Evolutionary conservation across 1,284 basidiomycete genomes (phyloP), one percentile per base, ranked within the genome.

Genomic region (Coniferiporia sulphurascens): DNA sequence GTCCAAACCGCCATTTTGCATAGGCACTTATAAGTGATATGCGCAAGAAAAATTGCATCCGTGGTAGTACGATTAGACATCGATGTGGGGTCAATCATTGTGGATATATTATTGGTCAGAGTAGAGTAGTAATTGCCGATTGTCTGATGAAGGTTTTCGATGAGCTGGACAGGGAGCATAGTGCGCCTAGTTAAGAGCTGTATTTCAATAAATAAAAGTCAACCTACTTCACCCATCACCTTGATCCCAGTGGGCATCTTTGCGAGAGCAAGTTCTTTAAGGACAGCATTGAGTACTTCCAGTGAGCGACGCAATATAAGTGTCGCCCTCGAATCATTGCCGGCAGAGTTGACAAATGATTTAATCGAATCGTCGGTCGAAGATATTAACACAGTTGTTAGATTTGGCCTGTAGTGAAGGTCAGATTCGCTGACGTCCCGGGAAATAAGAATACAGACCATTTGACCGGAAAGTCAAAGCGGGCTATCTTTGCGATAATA

Each of bases 11-110:
- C 80, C 68, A 88, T 78, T 65, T 84, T 89, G 12, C 76, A 73
- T 46, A 91, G 71, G 64, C 80, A 84, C 68, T 91, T 91, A 73
- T 84, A 90, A 4, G 84, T 71, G 9, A 89, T 70, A 67, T 91
- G 89, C 3, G 81, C 80, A 15, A 89, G 71, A 4, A 80, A 67
- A 51, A 91, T 73, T 62, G 84, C 82, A 61, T 83, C 78, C 1
- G 68, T 74, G 54, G 65, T 80, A 57, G 65, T 72, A 64, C 65
- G 77, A 65, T 63, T 73, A 68, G 60, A 70, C 62, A 74, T 76
- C 57, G 64, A 74, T 10, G 65, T 48, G 3, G 73, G 67, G 43
- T 64, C 65, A 3, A 78, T 63, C 8, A 72, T 69, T 5, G 76
- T 72, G 9, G 74, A 68, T 46, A 81, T 75, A 12, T 69, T 74